phyloP scores from a whole-genome alignment of 2,329 filamentous ascomycete genomes.

The Paecilomyces niveus region DNA sequence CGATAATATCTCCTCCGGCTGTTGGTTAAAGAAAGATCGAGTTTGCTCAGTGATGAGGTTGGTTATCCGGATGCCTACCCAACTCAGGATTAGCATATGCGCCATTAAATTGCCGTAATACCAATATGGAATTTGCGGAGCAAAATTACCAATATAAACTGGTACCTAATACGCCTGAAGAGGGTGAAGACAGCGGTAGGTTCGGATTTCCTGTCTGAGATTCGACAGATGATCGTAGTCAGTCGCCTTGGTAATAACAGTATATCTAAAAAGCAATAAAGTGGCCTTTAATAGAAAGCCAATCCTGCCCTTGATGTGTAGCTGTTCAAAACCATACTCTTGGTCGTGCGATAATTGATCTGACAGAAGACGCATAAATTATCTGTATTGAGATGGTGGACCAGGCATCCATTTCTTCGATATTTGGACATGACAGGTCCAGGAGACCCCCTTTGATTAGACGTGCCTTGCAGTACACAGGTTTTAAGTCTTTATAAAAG shows the following conservation, averaged over 20 bases:
- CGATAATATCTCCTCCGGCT: constrained; percentile 10
- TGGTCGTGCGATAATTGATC: not conserved
- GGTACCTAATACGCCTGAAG: no score
- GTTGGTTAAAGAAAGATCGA: constrained; percentile 7
- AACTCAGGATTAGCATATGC: no score
- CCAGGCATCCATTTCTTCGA: constrained; percentile 18
- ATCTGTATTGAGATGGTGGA: not conserved
- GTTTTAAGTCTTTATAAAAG: no score
- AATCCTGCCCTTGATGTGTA: not conserved
- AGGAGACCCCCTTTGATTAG: constrained; percentile 12
- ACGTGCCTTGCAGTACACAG: no score
- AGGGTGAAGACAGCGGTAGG: no score
- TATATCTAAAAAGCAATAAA: not conserved
- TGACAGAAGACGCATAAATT: constrained; percentile 10
- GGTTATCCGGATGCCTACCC: constrained; percentile 1
- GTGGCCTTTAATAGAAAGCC: not conserved
- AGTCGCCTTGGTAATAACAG: not conserved
- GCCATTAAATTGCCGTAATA: no score
- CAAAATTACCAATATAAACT: no score
- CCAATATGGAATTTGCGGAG: no score
- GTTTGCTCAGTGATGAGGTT: constrained; percentile 11
- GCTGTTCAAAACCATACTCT: not conserved
- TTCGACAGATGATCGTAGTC: no score
- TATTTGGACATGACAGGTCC: constrained; percentile 29
- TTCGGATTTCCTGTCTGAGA: no score